These are phyloP conservation scores for Xylaria sp. DNA, from an alignment of 2,329 filamentous ascomycete species.

Conservation along the genomic window DNA sequence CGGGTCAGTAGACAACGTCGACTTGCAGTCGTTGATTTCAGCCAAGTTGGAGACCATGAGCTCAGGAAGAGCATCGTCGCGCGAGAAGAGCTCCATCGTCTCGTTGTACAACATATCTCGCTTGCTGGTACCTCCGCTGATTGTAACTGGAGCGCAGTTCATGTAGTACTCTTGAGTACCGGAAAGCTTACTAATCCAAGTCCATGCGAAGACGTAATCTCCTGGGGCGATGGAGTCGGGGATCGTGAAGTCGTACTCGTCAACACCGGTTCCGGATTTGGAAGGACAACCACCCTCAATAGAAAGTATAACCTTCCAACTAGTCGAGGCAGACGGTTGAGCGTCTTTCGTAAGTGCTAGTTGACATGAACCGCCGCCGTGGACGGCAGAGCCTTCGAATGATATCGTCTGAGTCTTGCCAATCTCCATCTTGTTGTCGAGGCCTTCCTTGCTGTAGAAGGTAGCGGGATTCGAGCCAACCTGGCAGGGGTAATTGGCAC, in stretches of 20 bases:
- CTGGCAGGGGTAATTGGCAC: slow-evolving; percentile 75
- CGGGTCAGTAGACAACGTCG: slow-evolving; percentile 63
- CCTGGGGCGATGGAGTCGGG: slow-evolving; percentile 70
- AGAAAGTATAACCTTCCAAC: slow-evolving; percentile 78
- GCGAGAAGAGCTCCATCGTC: slow-evolving; percentile 55
- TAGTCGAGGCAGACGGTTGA: slow-evolving; percentile 51
- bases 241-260: slow-evolving; percentile 67
- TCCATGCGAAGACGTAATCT: slow-evolving; percentile 76
- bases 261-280: slow-evolving; percentile 53
- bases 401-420: slow-evolving; percentile 59
- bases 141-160: slow-evolving; percentile 75
- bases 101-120: slow-evolving; percentile 39
- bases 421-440: slow-evolving; percentile 56
- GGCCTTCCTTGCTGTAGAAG: slow-evolving; percentile 54
- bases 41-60: slow-evolving; percentile 77
- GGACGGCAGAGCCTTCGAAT: slow-evolving; percentile 71
- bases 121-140: slow-evolving; percentile 55
- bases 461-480: slow-evolving; percentile 48
- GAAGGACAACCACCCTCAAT: slow-evolving; percentile 76
- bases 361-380: slow-evolving; percentile 81
- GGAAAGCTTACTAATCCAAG: slow-evolving; percentile 73
- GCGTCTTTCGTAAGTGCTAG: slow-evolving; percentile 74
- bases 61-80: slow-evolving; percentile 64
- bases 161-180: slow-evolving; percentile 76
- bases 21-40: slow-evolving; percentile 62